Evolutionary conservation across 352 stramenopile genomes (phyloP).

Genomic region (Elongisporangium anandrum): DNA sequence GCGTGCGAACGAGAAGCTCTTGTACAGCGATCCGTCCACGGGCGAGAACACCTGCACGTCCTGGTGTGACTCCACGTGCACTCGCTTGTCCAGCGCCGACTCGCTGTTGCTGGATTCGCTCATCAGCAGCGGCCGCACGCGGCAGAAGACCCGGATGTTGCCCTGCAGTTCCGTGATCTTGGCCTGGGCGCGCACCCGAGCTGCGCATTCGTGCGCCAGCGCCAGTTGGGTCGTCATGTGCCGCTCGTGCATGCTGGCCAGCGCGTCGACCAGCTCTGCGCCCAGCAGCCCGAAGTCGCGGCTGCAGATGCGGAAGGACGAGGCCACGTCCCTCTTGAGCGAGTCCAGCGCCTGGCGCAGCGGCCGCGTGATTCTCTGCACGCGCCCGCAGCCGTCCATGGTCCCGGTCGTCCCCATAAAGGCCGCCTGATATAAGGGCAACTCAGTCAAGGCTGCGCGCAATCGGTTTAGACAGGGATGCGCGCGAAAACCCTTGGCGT

Average conservation of each 20-base stretch:
- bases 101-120: conserved; percentile 13
- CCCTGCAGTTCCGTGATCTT: conserved; percentile 45
- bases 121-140: conserved; percentile 47
- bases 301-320: conserved; percentile 63
- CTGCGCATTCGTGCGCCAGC: conserved; percentile 47
- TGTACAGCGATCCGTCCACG: conserved; percentile 46
- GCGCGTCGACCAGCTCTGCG: conserved; percentile 43
- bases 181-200: conserved; percentile 37
- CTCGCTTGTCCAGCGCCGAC: conserved; percentile 15
- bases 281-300: conserved; percentile 71
- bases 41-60: conserved; percentile 36
- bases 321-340: conserved; percentile 61
- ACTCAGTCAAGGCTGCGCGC: not conserved
- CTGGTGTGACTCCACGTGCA: conserved; percentile 22
- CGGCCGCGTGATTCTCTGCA: conserved; percentile 14
- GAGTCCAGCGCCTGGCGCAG: conserved; percentile 33
- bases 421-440: not conserved
- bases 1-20: conserved; percentile 84
- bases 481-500: not conserved
- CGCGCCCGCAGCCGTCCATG: not conserved
- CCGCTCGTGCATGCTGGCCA: conserved; percentile 27
- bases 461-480: not conserved
- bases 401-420: not conserved
- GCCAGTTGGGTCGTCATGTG: conserved; percentile 29
- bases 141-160: conserved; percentile 76